These are phyloP conservation scores for Diaporthe sp. DNA, from an alignment of 2,329 filamentous ascomycete genomes.

Conservation along the genomic window DNA sequence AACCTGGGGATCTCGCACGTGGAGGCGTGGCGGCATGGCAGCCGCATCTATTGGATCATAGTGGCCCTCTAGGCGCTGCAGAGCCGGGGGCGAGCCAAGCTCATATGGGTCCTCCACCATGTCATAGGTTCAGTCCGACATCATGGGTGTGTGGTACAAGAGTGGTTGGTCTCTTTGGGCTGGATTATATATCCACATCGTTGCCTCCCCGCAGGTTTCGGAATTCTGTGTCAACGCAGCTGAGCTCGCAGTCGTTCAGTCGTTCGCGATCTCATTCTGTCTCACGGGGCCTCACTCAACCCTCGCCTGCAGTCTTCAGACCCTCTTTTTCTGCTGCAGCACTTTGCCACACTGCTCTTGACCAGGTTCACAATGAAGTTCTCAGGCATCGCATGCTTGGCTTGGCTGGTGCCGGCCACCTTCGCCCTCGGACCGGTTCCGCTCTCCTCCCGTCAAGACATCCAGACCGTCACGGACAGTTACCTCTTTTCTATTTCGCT, in stretches of 20 bases:
- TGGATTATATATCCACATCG: slow-evolving; percentile 22
- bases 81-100: not conserved
- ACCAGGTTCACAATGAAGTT: slow-evolving; percentile 27
- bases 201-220: slow-evolving; percentile 1
- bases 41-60: slow-evolving; percentile 13
- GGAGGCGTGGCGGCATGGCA: slow-evolving; percentile 29
- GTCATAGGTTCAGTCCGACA: slow-evolving; percentile 17
- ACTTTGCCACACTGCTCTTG: not conserved
- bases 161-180: not conserved
- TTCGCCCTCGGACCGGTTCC: slow-evolving; percentile 17
- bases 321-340: not conserved
- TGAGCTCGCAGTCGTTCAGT: not conserved
- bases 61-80: slow-evolving; percentile 27
- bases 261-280: not conserved
- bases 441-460: not conserved
- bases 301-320: not conserved
- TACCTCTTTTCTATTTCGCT: slow-evolving; percentile 25
- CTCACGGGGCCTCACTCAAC: not conserved
- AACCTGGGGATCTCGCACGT: slow-evolving; percentile 24
- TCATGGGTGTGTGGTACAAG: slow-evolving; percentile 22
- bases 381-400: not conserved
- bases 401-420: slow-evolving; percentile 27
- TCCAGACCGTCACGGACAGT: slow-evolving; percentile 7
- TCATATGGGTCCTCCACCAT: slow-evolving; percentile 5
- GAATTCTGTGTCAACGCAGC: not conserved